phyloP scores from a whole-genome alignment of 192 early-diverging fungal genomes.

The Thamnidium elegans region DNA sequence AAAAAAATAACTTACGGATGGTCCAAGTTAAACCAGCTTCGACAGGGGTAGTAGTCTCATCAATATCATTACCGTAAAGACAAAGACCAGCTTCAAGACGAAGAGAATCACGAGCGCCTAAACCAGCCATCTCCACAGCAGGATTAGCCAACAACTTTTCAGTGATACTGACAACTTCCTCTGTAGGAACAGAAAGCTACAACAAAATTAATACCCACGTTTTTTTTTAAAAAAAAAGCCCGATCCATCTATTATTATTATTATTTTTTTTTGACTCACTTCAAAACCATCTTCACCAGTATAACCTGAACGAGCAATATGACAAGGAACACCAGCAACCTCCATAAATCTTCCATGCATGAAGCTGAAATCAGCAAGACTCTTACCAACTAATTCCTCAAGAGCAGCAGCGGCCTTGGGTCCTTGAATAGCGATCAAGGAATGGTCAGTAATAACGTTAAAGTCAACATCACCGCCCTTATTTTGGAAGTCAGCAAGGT shows the following conservation, averaged over 20 bases:
- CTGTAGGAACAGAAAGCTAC: constrained; percentile 82
- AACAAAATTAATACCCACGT: not conserved
- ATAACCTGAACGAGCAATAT: constrained; percentile 95
- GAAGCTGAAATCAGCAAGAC: constrained; percentile 77
- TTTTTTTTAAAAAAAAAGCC: constrained; percentile 6
- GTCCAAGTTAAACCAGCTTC: constrained; percentile 96
- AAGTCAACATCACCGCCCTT: constrained; percentile 90
- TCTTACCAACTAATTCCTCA: constrained; percentile 50
- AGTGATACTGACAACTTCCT: constrained; percentile 65
- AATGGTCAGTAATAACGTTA: constrained; percentile 80
- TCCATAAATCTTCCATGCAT: constrained; percentile 79
- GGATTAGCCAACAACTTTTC: constrained; percentile 64
- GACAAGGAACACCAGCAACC: constrained; percentile 74
- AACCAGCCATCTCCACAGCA: constrained; percentile 86
- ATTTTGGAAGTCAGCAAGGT: constrained; percentile 77
- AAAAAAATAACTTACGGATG: constrained; percentile 56
- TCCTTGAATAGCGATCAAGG: constrained; percentile 89
- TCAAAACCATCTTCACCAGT: constrained; percentile 99
- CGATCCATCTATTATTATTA: not conserved
- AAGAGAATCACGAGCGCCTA: constrained; percentile 93
- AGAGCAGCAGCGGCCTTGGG: constrained; percentile 78
- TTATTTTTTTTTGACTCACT: constrained; percentile 38
- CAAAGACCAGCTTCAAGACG: constrained; percentile 97
- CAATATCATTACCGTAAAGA: constrained; percentile 94
- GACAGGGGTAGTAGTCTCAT: constrained; percentile 88